Evolutionary conservation across 768 basidiomycete species (phyloP), one percentile per base, ranked within the genome.

Genomic region (Jaapia argillacea): DNA sequence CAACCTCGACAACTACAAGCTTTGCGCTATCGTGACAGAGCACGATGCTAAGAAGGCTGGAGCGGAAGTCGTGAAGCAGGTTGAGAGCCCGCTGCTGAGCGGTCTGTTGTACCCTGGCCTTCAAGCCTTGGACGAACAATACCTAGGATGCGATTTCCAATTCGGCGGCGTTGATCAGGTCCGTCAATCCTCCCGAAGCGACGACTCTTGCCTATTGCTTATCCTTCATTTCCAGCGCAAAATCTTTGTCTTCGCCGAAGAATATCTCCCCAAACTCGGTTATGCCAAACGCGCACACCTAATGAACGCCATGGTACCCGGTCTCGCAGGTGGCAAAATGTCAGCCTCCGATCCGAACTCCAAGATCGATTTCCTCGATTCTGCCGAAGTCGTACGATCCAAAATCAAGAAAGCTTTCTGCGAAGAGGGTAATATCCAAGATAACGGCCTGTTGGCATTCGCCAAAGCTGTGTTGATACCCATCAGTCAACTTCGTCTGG

Each of bases 121-220:
- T 33, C 96, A 99, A 54, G 93, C 96, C 6, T 77, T 99, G 22
- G 96, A 99, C 53, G 96, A 99, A 62, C 81, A 98, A 65, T 97
- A 98, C 72, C 75, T 99, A 16, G 88, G 72, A 14, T 85, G 87
- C 23, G 91, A 98, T 60, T 94, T 99, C 67, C 96, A 98, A 62
- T 99, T 99, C 51, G 96, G 94, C 13, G 96, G 96, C 42, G 81
- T 90, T 6, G 96, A 99, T 58, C 94, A 98, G 75, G 93, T 93
- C 43, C 42, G 74, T 56, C 1, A 24, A 24, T 44, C 14, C 7
- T 41, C 33, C 12, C 21, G 24, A 5, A 38, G 27, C 14, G 6
- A 26, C 42, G 22, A 24, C 16, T 26, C 27, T 22, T 38, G 10
- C 7, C 47, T 40, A 40, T 42, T 13, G n/a, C 3, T 33, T 40